Base-by-base conservation (phyloP, 1,284 basidiomycete species). In the Chalciporus piperatoides region DNA sequence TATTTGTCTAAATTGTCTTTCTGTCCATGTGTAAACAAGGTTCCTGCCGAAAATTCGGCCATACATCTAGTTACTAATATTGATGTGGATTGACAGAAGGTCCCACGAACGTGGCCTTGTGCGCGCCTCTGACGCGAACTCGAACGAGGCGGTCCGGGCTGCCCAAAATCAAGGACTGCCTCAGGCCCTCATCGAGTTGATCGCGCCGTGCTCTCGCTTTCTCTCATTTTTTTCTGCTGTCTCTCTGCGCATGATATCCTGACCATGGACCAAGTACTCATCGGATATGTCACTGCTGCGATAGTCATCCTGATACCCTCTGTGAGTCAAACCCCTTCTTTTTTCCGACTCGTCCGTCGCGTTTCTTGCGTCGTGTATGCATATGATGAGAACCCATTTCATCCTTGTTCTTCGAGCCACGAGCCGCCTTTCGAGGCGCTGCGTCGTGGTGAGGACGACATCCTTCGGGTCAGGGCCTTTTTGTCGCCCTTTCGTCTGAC, bases 351-450 rank as follows among this genome's bases (percentile, higher is more conserved):
- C 33, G 17, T n/a, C 35, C 19, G 19, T 19, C 19, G 19, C 19
- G 19, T 19, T 19, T 2, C 19, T 2, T 19, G 19, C 19, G 32
- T 15, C 8, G 23, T 36, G 27, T 30, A 21, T 42, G 32, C 46
- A 36, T 52, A 67, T 70, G 86, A 89, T 88, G 86, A 87, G 59
- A 67, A 66, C 76, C 73, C 72, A 51, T 68, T 79, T 87, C 87
- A 90, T 90, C 86, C 87, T 90, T 90, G 86, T 90, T 90, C 86
- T 89, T 85, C 74, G 86, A 90, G 82, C 72, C 64, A 61, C 70
- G 81, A 82, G 86, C 74, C 65, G 53, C 68, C 65, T 64, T 59
- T 58, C 44, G 52, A 59, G 69, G 55, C 64, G 68, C 61, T 57
- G 78, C 84, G 86, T 79, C 74, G 72, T 65, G 71, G 71, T 75